A percentile compares a stretch with the other conserved stretches of the same genome.
phyloP scores from a whole-genome alignment of 2,329 filamentous ascomycete species.

The Xylariaceae sp. region DNA sequence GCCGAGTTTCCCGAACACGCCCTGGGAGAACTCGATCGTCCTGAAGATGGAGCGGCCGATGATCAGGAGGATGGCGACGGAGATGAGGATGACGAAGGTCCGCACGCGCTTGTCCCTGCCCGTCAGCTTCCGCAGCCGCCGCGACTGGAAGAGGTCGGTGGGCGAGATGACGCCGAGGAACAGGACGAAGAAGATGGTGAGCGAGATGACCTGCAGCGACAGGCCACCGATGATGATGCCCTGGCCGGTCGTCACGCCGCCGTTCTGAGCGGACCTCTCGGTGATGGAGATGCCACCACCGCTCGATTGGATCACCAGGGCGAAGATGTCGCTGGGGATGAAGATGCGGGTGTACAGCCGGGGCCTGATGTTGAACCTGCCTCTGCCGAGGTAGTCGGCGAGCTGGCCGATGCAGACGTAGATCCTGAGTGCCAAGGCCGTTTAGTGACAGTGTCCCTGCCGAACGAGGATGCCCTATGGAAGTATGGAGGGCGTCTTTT shows the following conservation, averaged over 20 bases:
- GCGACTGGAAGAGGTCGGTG: slow-evolving; percentile 6
- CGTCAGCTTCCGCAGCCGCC: background rate
- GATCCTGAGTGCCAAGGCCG: slow-evolving; percentile 3
- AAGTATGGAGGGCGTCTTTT: background rate
- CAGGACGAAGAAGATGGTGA: slow-evolving; percentile 13
- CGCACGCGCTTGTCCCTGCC: slow-evolving; percentile 6
- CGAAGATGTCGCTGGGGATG: slow-evolving; percentile 12
- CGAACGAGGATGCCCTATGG: background rate
- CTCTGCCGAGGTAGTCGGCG: slow-evolving; percentile 16
- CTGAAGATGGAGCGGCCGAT: slow-evolving; percentile 13
- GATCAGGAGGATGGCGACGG: slow-evolving; percentile 12
- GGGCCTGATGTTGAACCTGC: slow-evolving; percentile 15
- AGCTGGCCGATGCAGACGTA: slow-evolving; percentile 17
- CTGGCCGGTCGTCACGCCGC: slow-evolving; percentile 9
- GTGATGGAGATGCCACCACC: slow-evolving; percentile 10
- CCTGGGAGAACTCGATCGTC: slow-evolving; percentile 11
- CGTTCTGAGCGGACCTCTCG: slow-evolving; percentile 1
- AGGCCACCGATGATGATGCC: slow-evolving; percentile 13
- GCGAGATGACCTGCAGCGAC: slow-evolving; percentile 11
- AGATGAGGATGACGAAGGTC: slow-evolving; percentile 10
- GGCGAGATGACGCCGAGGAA: slow-evolving; percentile 14
- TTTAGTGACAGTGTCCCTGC: background rate
- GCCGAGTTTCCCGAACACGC: slow-evolving; percentile 7
- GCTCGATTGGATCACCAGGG: slow-evolving; percentile 12
- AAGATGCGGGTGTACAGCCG: slow-evolving; percentile 14